phyloP scores from a whole-genome alignment of 257 asterid genomes.

The Dorcoceras hygrometricum region DNA sequence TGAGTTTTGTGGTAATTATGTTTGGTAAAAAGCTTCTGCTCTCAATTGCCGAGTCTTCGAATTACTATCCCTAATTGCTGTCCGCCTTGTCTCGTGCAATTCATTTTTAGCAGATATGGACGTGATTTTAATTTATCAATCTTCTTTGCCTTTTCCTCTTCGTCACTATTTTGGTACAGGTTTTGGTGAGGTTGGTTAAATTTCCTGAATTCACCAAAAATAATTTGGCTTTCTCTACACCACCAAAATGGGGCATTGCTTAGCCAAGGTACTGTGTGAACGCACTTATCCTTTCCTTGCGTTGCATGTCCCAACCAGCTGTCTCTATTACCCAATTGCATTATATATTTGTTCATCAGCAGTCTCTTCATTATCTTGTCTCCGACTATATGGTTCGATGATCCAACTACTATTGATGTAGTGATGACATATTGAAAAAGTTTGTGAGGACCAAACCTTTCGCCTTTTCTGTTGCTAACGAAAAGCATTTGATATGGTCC shows the following conservation, averaged over 20 bases:
- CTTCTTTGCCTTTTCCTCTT: not conserved
- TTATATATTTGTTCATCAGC: not conserved
- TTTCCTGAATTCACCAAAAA: not conserved
- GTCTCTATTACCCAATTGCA: not conserved
- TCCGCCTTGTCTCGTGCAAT: not conserved
- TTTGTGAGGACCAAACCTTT: too few relatives aligned
- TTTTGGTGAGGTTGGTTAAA: not conserved
- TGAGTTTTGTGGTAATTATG: not conserved
- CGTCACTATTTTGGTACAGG: not conserved
- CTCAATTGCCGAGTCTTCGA: not conserved
- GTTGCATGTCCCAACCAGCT: slow-evolving; percentile 9
- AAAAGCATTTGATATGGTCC: not conserved
- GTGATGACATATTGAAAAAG: too few relatives aligned
- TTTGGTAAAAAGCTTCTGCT: not conserved
- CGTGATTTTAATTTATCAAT: not conserved
- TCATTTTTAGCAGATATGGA: not conserved
- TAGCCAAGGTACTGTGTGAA: slow-evolving; percentile 34
- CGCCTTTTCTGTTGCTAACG: not conserved
- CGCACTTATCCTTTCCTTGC: slow-evolving; percentile 4
- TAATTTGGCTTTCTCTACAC: slow-evolving; percentile 6
- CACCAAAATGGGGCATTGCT: slow-evolving; percentile 42
- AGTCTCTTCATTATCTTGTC: not conserved
- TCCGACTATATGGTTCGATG: not conserved
- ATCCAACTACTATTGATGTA: not conserved
- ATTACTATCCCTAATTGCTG: not conserved